phyloP scores from a whole-genome alignment of 768 basidiomycete genomes.

The Lentinula lateritia region DNA sequence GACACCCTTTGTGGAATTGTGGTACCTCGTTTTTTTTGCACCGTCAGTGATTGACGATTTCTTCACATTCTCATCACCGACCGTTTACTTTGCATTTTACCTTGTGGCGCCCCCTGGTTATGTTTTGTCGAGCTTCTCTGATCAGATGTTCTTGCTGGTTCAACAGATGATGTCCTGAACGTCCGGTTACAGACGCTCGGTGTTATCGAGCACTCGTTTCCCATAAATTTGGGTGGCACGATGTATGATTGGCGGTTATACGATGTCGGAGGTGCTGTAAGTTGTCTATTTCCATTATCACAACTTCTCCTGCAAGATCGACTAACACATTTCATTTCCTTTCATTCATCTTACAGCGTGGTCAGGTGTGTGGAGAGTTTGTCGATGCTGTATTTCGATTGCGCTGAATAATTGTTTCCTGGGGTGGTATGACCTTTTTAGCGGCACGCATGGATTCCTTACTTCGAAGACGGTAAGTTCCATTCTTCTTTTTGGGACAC shows the following conservation, averaged over 20 bases:
- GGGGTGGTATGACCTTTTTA: slow-evolving; percentile 19
- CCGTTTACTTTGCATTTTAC: too few species aligned
- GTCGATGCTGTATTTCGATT: slow-evolving; percentile 5
- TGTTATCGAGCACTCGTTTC: slow-evolving; percentile 71
- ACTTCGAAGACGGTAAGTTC: slow-evolving; percentile 70
- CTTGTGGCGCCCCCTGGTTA: too few species aligned
- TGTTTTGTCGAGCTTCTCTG: background rate
- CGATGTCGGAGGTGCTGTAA: slow-evolving; percentile 79
- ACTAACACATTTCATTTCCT: background rate
- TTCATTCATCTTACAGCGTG: slow-evolving; percentile 34
- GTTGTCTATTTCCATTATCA: slow-evolving; percentile 17
- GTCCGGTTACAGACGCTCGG: slow-evolving; percentile 79
- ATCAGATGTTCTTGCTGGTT: background rate
- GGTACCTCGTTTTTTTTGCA: too few species aligned
- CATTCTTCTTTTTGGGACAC: slow-evolving; percentile 6
- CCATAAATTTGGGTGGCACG: slow-evolving; percentile 56
- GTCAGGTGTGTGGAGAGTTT: slow-evolving; percentile 41
- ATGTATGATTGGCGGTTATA: slow-evolving; percentile 75
- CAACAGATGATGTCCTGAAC: slow-evolving; percentile 67
- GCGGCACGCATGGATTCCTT: slow-evolving; percentile 80
- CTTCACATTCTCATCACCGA: too few species aligned
- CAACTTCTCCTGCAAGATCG: too few species aligned
- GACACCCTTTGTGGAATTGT: too few species aligned
- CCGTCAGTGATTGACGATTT: background rate
- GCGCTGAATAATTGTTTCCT: slow-evolving; percentile 6